These are phyloP conservation scores for Chenopodium quinoa DNA, from an alignment of 148 eudicot genomes.

Conservation along the genomic window DNA sequence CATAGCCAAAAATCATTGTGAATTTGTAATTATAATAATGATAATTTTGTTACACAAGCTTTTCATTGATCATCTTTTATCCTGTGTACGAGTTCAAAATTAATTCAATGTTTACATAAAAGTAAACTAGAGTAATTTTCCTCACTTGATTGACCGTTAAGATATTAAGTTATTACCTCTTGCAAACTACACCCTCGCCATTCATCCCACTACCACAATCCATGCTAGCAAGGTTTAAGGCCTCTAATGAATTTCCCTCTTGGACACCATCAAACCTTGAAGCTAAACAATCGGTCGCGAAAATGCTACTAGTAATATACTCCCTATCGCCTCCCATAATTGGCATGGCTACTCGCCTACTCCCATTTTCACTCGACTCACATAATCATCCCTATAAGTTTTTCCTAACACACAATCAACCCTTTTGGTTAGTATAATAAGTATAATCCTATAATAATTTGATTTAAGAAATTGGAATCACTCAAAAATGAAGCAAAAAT, in stretches of 20 bases:
- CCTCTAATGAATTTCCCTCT: slow-evolving; percentile 8
- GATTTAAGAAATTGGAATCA: no score
- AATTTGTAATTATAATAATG: no score
- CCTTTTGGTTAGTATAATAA: no score
- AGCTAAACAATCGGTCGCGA: slow-evolving; percentile 37
- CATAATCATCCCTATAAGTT: no score
- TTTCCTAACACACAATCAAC: no score
- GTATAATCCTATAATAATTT: no score
- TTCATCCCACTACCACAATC: slow-evolving; percentile 42
- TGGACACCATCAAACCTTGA: slow-evolving; percentile 24
- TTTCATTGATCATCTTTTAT: background rate
- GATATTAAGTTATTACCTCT: slow-evolving; percentile 15
- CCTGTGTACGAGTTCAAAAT: background rate
- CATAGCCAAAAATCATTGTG: background rate
- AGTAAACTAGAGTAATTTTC: background rate
- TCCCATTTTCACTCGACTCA: no score
- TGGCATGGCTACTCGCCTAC: no score
- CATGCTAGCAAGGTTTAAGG: slow-evolving; percentile 28
- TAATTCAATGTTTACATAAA: no score
- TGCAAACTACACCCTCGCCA: slow-evolving; percentile 26
- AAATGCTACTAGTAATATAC: slow-evolving; percentile 15
- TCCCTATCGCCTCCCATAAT: no score
- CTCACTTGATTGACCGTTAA: background rate
- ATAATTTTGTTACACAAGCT: background rate
- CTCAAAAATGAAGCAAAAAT: no score